Evolutionary conservation across 257 asterid species (phyloP).

Genomic region (Nyctanthes arbortristis): DNA sequence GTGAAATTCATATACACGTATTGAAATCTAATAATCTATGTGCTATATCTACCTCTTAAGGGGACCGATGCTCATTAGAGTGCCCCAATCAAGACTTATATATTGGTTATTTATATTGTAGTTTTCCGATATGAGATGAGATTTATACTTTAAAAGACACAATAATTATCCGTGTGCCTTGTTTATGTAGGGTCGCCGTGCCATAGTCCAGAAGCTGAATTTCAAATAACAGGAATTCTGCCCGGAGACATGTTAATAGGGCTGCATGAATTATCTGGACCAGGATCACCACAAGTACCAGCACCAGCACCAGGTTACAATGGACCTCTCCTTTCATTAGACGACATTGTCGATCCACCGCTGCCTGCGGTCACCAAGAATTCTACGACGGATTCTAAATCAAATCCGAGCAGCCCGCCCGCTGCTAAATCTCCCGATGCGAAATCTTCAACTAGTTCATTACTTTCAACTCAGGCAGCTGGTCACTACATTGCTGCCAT

Average conservation of each 20-base stretch:
- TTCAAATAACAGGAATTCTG: constrained; percentile 24
- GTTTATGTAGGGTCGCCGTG: constrained; percentile 61
- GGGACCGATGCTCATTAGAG: no score
- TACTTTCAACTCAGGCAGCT: neutral
- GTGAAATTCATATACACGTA: no score
- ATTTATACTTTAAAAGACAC: no score
- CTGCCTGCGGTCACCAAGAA: constrained; percentile 42
- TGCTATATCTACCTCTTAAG: no score
- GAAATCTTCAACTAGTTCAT: constrained; percentile 29
- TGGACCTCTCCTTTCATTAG: constrained; percentile 36
- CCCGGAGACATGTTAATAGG: constrained; percentile 47
- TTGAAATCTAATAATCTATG: no score
- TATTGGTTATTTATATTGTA: no score
- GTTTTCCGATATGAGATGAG: no score
- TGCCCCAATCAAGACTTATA: no score
- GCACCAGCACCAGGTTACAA: constrained; percentile 25
- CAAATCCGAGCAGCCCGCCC: neutral
- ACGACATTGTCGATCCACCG: constrained; percentile 52
- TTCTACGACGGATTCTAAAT: constrained; percentile 9
- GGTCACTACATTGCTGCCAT: constrained; percentile 25
- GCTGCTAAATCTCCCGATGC: constrained; percentile 16
- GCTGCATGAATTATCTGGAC: no score
- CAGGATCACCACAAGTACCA: constrained; percentile 29
- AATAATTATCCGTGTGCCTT: no score
- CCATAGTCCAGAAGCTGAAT: constrained; percentile 15